These are phyloP conservation scores for Cladochytrium replicatum DNA, from an alignment of 192 early-diverging fungal genomes.

Conservation along the genomic window DNA sequence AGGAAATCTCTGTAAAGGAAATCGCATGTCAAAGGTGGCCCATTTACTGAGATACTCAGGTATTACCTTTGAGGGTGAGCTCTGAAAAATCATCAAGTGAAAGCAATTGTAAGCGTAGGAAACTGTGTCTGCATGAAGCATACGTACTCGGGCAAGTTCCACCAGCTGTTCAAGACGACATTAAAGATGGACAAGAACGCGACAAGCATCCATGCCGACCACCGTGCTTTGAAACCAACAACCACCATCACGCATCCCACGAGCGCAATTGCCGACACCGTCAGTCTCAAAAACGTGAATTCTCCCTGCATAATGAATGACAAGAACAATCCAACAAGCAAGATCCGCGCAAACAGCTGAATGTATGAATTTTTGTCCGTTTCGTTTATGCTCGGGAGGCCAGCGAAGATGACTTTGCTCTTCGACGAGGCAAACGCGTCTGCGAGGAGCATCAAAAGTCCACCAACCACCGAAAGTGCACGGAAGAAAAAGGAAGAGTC, in stretches of 20 bases:
- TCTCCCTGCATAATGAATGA: slow-evolving; percentile 81
- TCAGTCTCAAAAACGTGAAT: slow-evolving; percentile 57
- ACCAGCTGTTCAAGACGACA: slow-evolving; percentile 93
- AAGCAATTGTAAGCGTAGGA: too few relatives aligned
- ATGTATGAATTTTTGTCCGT: slow-evolving; percentile 82
- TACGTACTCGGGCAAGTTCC: slow-evolving; percentile 76
- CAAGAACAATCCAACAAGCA: slow-evolving; percentile 87
- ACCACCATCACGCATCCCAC: slow-evolving; percentile 89
- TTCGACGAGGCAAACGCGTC: slow-evolving; percentile 59
- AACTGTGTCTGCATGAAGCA: too few relatives aligned
- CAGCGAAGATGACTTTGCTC: slow-evolving; percentile 68
- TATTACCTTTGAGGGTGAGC: slow-evolving; percentile 59
- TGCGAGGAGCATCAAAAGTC: slow-evolving; percentile 88
- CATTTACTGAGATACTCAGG: too few relatives aligned
- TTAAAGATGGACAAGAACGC: slow-evolving; percentile 83
- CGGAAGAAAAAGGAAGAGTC: slow-evolving; percentile 84
- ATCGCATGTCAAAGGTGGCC: too few relatives aligned
- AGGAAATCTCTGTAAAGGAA: slow-evolving; percentile 61
- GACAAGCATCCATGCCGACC: slow-evolving; percentile 88
- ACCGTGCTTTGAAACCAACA: slow-evolving; percentile 96
- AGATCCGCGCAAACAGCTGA: slow-evolving; percentile 80
- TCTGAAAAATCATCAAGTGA: too few relatives aligned
- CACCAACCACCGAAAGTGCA: slow-evolving; percentile 86
- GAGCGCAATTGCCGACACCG: slow-evolving; percentile 65
- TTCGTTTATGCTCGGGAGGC: slow-evolving; percentile 75